These are phyloP conservation scores for Saccharomycopsis crataegensis DNA, from an alignment of 1,139 yeast genomes.

Conservation along the genomic window DNA sequence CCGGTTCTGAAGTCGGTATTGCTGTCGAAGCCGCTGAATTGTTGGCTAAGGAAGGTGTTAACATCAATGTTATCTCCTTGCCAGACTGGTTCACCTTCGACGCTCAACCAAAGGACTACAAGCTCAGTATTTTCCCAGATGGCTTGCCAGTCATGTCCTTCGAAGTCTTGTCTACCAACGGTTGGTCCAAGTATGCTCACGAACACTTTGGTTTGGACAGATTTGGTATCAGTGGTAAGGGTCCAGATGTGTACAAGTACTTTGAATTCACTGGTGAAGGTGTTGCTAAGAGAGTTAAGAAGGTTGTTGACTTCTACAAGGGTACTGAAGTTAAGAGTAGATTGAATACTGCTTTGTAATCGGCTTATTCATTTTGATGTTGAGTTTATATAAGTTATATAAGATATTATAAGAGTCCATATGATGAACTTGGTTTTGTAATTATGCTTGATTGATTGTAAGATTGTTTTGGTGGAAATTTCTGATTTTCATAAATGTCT, in stretches of 20 bases:
- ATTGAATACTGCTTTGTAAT: slow-evolving; percentile 60
- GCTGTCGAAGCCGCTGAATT: slow-evolving; percentile 76
- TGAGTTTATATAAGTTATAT: too few relatives aligned
- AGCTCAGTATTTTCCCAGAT: slow-evolving; percentile 84
- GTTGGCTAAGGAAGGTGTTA: slow-evolving; percentile 58
- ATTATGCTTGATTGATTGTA: too few relatives aligned
- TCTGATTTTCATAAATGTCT: too few relatives aligned
- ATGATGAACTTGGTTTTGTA: too few relatives aligned
- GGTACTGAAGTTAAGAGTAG: slow-evolving; percentile 70
- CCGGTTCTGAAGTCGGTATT: slow-evolving; percentile 93
- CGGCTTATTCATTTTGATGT: too few relatives aligned
- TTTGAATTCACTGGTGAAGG: slow-evolving; percentile 94
- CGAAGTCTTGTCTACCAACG: slow-evolving; percentile 87
- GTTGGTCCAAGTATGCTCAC: slow-evolving; percentile 96
- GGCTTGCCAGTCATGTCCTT: slow-evolving; percentile 90
- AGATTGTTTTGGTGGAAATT: too few relatives aligned
- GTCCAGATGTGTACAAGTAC: slow-evolving; percentile 69
- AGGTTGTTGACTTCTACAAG: slow-evolving; percentile 78
- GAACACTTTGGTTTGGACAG: slow-evolving; percentile 93
- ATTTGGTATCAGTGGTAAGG: slow-evolving; percentile 98
- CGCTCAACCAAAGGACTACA: slow-evolving; percentile 72
- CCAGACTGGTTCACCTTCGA: slow-evolving; percentile 94
- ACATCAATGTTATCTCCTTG: slow-evolving; percentile 79
- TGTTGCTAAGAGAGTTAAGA: slow-evolving; percentile 76
- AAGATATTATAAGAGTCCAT: too few relatives aligned